A percentile compares a stretch with the other conserved stretches of the same genome.
Conservation (phyloP, 2,329 filamentous ascomycete genomes). For the Ophiostoma tasmaniense region DNA sequence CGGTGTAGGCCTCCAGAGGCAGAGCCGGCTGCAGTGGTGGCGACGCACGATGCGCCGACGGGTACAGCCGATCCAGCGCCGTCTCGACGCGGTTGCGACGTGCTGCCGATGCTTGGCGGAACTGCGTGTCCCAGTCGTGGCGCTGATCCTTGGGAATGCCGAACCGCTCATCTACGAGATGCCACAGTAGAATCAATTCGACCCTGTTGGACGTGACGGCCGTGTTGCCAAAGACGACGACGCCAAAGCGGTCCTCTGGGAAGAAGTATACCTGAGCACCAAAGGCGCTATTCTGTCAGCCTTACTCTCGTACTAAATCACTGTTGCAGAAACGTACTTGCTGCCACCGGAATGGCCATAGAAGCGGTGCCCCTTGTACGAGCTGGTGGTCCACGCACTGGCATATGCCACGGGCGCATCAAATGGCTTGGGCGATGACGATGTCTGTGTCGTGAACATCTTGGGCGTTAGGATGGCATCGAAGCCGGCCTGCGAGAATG, state of each 20-base stretch:
- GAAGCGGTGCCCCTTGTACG: slow-evolving; percentile 36
- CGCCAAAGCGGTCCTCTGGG: slow-evolving; percentile 35
- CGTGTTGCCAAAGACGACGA: slow-evolving; percentile 39
- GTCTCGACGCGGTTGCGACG: slow-evolving; percentile 24
- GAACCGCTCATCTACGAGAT: slow-evolving; percentile 35
- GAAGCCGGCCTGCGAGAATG: slow-evolving; percentile 29
- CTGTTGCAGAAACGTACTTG: slow-evolving; percentile 21
- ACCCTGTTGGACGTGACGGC: slow-evolving; percentile 31
- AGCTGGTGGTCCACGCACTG: slow-evolving; percentile 32
- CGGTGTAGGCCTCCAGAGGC: slow-evolving; percentile 30
- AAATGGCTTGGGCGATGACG: slow-evolving; percentile 21
- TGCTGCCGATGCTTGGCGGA: not conserved
- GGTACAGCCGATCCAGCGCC: slow-evolving; percentile 30
- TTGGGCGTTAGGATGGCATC: slow-evolving; percentile 29
- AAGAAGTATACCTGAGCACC: slow-evolving; percentile 37
- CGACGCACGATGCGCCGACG: slow-evolving; percentile 27
- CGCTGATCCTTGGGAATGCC: slow-evolving; percentile 28
- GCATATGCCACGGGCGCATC: slow-evolving; percentile 32
- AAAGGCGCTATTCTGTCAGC: slow-evolving; percentile 27
- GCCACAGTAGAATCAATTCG: slow-evolving; percentile 29
- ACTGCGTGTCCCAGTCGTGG: slow-evolving; percentile 31
- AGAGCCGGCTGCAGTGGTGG: slow-evolving; percentile 30
- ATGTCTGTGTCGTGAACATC: slow-evolving; percentile 22
- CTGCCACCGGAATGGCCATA: slow-evolving; percentile 37
- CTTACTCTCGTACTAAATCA: not conserved